These are phyloP conservation scores for Gautieria morchelliformis DNA, from an alignment of 768 basidiomycete species.

Conservation along the genomic window DNA sequence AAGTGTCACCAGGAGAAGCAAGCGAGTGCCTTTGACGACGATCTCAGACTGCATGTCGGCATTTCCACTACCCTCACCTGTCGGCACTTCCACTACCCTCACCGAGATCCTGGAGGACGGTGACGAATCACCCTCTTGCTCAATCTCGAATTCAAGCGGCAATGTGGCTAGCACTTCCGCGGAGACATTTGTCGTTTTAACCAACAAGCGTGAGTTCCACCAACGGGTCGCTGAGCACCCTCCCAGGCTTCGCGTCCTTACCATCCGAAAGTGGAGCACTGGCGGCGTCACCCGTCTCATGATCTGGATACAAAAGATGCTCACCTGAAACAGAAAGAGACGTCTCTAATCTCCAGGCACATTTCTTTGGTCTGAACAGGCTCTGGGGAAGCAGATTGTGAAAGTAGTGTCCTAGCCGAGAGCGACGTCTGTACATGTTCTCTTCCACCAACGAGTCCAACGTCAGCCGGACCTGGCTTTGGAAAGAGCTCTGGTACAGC, in stretches of 20 bases:
- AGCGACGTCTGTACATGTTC: no score
- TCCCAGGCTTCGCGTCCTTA: conserved; percentile 37
- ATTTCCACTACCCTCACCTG: conserved; percentile 31
- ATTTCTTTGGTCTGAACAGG: no score
- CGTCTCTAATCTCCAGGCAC: no score
- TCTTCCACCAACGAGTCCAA: no score
- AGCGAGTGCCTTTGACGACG: conserved; percentile 38
- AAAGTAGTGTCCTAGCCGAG: no score
- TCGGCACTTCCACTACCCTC: no score
- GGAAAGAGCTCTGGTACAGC: no score
- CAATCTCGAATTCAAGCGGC: background rate
- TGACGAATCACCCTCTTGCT: background rate
- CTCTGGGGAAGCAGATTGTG: no score
- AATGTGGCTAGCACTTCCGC: background rate
- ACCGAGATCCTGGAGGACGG: background rate
- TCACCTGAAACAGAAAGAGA: conserved; percentile 30
- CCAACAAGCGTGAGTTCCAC: conserved; percentile 44
- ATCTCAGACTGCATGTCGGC: conserved; percentile 19
- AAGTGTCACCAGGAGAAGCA: conserved; percentile 49
- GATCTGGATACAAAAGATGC: conserved; percentile 11
- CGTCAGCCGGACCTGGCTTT: no score
- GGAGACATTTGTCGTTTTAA: conserved; percentile 25
- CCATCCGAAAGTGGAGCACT: conserved; percentile 26
- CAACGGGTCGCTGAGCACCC: conserved; percentile 51
- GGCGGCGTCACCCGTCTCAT: conserved; percentile 17